These are phyloP conservation scores for Beta macrorhiza DNA, from an alignment of 179 eudicot genomes.

Conservation along the genomic window DNA sequence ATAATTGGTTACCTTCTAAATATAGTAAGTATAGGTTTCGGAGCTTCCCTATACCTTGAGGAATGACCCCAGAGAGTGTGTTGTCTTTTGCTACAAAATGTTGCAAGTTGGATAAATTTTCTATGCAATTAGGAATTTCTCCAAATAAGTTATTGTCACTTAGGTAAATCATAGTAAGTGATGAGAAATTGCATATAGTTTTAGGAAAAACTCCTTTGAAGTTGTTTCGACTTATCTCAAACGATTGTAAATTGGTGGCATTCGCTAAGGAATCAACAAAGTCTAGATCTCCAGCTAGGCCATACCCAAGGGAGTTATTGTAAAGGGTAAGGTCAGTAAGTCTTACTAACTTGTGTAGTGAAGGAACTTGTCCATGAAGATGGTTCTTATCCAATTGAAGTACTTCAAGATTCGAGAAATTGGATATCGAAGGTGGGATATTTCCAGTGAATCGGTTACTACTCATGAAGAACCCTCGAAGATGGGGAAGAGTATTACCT, in stretches of 20 bases:
- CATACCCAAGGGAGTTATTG: conserved; percentile 1
- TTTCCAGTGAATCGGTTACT: conserved; percentile 14
- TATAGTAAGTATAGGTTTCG: not conserved
- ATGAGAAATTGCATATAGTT: conserved; percentile 25
- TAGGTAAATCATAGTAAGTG: not conserved
- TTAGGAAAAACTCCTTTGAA: conserved; percentile 21
- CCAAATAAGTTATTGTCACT: conserved; percentile 14
- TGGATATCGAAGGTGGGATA: conserved; percentile 22
- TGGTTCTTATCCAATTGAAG: conserved; percentile 5
- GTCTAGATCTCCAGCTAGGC: not conserved
- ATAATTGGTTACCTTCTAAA: conserved; percentile 12
- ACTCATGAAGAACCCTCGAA: not conserved
- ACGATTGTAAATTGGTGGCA: conserved; percentile 9
- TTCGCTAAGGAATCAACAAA: conserved; percentile 26
- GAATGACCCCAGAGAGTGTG: conserved; percentile 24
- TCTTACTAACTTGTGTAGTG: conserved; percentile 9
- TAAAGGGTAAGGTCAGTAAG: not conserved
- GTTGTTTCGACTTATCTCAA: not conserved
- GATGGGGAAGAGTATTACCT: not conserved
- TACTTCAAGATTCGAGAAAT: conserved; percentile 11
- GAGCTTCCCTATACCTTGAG: conserved; percentile 28
- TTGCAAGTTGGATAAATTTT: not conserved
- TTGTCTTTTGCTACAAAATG: not conserved
- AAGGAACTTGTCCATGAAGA: conserved; percentile 24
- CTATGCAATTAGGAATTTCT: conserved; percentile 18